phyloP scores from a whole-genome alignment of 1,284 basidiomycete species.

The Irpex sp. region DNA sequence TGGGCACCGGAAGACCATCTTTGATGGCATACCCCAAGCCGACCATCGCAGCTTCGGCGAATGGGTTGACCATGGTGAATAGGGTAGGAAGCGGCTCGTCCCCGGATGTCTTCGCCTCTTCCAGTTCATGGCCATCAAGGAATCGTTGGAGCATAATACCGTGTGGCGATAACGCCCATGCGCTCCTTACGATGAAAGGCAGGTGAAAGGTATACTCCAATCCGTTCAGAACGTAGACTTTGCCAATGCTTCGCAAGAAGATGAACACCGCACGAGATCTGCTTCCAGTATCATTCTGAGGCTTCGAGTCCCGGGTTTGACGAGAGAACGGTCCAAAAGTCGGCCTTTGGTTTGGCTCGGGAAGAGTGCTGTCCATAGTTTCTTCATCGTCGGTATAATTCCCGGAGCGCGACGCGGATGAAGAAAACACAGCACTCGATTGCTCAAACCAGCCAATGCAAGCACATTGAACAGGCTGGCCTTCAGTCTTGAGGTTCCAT shows the following conservation, averaged over 20 bases:
- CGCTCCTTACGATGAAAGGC: constrained; percentile 73
- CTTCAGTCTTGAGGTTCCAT: constrained; percentile 70
- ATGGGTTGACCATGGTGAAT: constrained; percentile 71
- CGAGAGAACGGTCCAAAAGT: constrained; percentile 58
- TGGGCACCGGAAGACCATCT: constrained; percentile 29
- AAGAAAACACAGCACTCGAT: constrained; percentile 22
- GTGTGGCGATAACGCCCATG: constrained; percentile 73
- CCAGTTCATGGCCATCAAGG: constrained; percentile 57
- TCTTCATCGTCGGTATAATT: constrained; percentile 33
- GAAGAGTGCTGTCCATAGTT: constrained; percentile 28
- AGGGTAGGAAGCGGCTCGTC: constrained; percentile 68
- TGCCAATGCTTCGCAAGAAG: constrained; percentile 70
- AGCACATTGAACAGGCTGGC: constrained; percentile 69
- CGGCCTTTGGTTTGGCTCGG: constrained; percentile 22
- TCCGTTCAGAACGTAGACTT: constrained; percentile 72
- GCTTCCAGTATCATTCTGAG: constrained; percentile 24
- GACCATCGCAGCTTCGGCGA: constrained; percentile 69
- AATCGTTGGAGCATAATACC: constrained; percentile 78
- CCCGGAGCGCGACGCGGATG: constrained; percentile 25
- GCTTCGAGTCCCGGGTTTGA: constrained; percentile 24
- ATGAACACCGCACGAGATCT: constrained; percentile 64
- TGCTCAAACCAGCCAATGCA: constrained; percentile 71
- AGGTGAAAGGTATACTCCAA: constrained; percentile 74
- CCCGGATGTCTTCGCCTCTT: constrained; percentile 57
- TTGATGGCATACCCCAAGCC: constrained; percentile 54